phyloP scores from a whole-genome alignment of 2,329 filamentous ascomycete species.

The Fusarium heterosporum region DNA sequence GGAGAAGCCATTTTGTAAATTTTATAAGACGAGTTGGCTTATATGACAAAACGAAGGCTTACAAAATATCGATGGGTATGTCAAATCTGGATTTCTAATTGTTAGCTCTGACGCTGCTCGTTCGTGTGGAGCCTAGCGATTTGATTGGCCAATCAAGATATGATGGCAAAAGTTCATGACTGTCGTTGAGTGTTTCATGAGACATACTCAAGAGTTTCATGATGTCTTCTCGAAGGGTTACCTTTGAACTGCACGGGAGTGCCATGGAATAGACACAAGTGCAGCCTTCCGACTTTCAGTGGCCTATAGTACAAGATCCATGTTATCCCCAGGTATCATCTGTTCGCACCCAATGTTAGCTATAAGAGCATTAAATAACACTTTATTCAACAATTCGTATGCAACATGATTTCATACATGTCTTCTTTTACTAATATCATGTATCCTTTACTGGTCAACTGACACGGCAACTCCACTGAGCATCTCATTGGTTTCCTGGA shows the following conservation, averaged over 20 bases:
- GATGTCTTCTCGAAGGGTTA: background rate
- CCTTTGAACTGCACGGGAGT: background rate
- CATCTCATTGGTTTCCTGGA: background rate
- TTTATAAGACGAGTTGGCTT: background rate
- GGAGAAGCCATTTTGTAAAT: constrained; percentile 35
- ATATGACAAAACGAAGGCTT: background rate
- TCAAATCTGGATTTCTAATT: constrained; percentile 34
- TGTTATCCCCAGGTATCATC: background rate
- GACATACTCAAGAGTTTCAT: background rate
- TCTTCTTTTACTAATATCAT: too few species aligned
- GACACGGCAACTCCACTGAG: background rate
- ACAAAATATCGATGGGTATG: constrained; percentile 13
- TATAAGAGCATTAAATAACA: background rate
- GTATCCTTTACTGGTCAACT: background rate
- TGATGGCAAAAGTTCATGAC: background rate
- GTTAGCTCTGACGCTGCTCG: constrained; percentile 24
- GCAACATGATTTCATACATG: too few species aligned
- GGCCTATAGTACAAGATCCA: background rate
- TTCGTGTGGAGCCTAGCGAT: constrained; percentile 21
- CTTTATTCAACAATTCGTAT: background rate
- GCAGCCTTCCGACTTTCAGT: background rate
- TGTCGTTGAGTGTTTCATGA: constrained; percentile 16
- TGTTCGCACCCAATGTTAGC: background rate
- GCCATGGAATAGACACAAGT: background rate
- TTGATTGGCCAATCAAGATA: constrained; percentile 28